Percentiles rank a stretch among this genome's conserved stretches.
phyloP scores from a whole-genome alignment of 805 yeast genomes.

The Candida corydali region DNA sequence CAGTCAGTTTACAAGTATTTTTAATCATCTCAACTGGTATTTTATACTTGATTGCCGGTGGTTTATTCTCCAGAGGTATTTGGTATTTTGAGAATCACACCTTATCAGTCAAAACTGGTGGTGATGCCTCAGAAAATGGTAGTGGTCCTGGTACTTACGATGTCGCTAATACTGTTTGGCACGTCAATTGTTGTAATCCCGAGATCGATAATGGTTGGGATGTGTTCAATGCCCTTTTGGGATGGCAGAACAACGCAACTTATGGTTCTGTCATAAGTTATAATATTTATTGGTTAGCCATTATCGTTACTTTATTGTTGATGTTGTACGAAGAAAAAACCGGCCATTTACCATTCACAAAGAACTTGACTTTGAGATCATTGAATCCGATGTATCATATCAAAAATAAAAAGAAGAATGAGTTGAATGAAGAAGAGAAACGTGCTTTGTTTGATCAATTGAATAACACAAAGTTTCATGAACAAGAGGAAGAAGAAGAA shows the following conservation, averaged over 20 bases:
- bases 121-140: conserved; percentile 92
- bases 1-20: conserved; percentile 81
- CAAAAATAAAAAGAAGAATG: conserved; percentile 58
- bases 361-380: conserved; percentile 31
- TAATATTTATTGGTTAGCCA: conserved; percentile 77
- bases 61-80: conserved; percentile 87
- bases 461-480: conserved; percentile 15
- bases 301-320: conserved; percentile 43
- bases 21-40: conserved; percentile 84
- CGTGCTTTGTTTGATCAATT: conserved; percentile 33
- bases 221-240: conserved; percentile 87
- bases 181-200: conserved; percentile 96
- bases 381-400: conserved; percentile 75
- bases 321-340: conserved; percentile 80
- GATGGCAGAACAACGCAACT: conserved; percentile 97
- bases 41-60: conserved; percentile 85
- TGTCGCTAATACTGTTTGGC: conserved; percentile 79
- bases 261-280: conserved; percentile 87
- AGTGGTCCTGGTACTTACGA: conserved; percentile 95
- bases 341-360: conserved; percentile 75
- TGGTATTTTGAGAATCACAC: conserved; percentile 80
- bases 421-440: conserved; percentile 28
- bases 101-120: conserved; percentile 71
- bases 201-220: conserved; percentile 94
- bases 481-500: conserved; percentile 14